Conservation (phyloP, 2,329 filamentous ascomycete species). For the Pseudogymnoascus sp. region DNA sequence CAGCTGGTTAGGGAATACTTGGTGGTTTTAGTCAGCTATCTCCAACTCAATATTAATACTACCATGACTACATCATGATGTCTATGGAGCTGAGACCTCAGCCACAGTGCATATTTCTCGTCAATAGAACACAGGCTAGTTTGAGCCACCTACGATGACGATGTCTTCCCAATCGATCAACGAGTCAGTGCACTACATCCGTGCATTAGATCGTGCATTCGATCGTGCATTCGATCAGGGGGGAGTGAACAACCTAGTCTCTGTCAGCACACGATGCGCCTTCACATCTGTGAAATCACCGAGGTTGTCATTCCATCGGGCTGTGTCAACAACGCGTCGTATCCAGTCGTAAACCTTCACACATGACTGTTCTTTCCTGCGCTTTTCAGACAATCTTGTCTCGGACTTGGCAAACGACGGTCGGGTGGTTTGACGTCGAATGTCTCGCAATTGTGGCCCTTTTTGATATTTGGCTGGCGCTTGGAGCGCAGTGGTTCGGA, state of each 20-base stretch:
- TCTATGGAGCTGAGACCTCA: neutral
- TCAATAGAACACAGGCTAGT: neutral
- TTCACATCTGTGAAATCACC: neutral
- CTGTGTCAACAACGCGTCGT: neutral
- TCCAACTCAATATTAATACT: neutral
- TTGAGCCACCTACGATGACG: neutral
- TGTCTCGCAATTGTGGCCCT: neutral
- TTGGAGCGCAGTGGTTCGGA: neutral
- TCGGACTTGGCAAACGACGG: neutral
- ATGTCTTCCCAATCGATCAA: neutral
- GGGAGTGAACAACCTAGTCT: neutral
- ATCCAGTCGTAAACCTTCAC: neutral
- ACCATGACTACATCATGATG: neutral
- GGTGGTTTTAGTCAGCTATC: neutral
- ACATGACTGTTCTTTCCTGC: neutral
- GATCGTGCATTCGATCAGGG: neutral
- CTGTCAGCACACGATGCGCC: neutral
- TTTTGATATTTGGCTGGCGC: neutral
- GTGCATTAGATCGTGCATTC: neutral
- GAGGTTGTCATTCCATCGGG: neutral
- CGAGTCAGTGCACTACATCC: neutral
- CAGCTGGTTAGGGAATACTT: neutral
- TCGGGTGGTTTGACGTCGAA: neutral
- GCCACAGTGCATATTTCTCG: neutral
- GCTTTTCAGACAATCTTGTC: neutral